Percentiles rank a stretch among this genome's conserved stretches.
Conservation (phyloP, 345 rosid genomes). For the Combretum micranthum region DNA sequence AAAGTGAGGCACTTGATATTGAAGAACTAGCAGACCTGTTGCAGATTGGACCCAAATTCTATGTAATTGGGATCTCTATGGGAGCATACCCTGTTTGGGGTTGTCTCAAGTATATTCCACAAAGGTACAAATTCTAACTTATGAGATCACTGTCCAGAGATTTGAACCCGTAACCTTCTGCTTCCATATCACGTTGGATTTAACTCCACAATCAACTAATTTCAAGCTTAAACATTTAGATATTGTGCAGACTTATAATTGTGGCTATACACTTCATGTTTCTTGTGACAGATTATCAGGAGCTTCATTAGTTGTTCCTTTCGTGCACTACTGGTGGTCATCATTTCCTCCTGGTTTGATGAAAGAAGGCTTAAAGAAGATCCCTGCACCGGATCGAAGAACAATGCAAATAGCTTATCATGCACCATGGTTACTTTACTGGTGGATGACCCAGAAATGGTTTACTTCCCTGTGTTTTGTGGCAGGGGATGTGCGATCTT, state of each 20-base stretch:
- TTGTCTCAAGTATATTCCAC: constrained; percentile 77
- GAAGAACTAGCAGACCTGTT: constrained; percentile 80
- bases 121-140: constrained; percentile 39
- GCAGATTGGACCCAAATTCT: constrained; percentile 63
- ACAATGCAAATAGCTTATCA: constrained; percentile 55
- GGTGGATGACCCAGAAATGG: constrained; percentile 90
- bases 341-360: constrained; percentile 44
- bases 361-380: constrained; percentile 24
- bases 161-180: constrained; percentile 60
- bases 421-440: constrained; percentile 67
- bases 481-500: constrained; percentile 33
- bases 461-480: constrained; percentile 47
- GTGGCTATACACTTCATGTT: neutral
- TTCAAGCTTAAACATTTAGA: neutral
- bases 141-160: constrained; percentile 17
- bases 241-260: neutral
- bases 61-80: constrained; percentile 71
- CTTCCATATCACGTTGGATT: constrained; percentile 5
- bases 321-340: constrained; percentile 88
- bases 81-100: constrained; percentile 67
- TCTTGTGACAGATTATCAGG: constrained; percentile 45
- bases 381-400: constrained; percentile 43
- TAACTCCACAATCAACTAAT: neutral
- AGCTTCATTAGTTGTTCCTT: constrained; percentile 63
- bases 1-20: constrained; percentile 70